A percentile compares a stretch with the other conserved stretches of the same genome.
These are phyloP conservation scores for Penicillium sp. DNA, from an alignment of 2,329 filamentous ascomycete species.

Conservation along the genomic window DNA sequence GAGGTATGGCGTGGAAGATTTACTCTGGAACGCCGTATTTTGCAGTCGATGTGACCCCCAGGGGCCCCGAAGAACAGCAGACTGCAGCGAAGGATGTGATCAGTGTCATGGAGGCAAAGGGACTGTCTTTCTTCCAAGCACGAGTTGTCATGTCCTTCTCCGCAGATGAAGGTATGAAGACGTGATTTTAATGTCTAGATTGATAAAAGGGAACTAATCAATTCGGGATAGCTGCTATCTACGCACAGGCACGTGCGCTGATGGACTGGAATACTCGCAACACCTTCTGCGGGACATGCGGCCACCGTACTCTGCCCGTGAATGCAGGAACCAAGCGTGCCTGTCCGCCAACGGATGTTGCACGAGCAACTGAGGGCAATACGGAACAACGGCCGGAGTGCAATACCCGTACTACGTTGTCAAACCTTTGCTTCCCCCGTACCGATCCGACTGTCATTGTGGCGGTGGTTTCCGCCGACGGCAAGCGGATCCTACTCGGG, in stretches of 20 bases:
- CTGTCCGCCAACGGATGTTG: conserved; percentile 47
- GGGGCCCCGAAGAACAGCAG: conserved; percentile 60
- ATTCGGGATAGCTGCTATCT: conserved; percentile 69
- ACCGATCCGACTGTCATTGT: conserved; percentile 96
- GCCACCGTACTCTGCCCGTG: conserved; percentile 67
- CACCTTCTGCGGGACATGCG: conserved; percentile 87
- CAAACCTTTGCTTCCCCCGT: conserved; percentile 87
- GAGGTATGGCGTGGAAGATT: conserved; percentile 48
- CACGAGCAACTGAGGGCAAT: conserved; percentile 31
- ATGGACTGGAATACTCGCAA: conserved; percentile 94
- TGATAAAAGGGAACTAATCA: background rate
- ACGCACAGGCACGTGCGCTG: conserved; percentile 82
- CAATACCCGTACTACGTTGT: conserved; percentile 77
- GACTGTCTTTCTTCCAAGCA: conserved; percentile 66
- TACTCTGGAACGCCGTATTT: conserved; percentile 84
- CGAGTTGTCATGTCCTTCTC: conserved; percentile 62
- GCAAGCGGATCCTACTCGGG: conserved; percentile 76
- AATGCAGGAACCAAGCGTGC: conserved; percentile 48
- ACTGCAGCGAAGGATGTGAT: conserved; percentile 58
- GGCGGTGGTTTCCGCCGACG: conserved; percentile 80
- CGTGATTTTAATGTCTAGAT: background rate
- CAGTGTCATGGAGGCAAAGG: conserved; percentile 59
- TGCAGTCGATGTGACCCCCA: conserved; percentile 82
- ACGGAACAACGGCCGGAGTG: conserved; percentile 62
- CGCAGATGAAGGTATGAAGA: conserved; percentile 58